phyloP scores from a whole-genome alignment of 441 rosid genomes.

The Biscutella auriculata region DNA sequence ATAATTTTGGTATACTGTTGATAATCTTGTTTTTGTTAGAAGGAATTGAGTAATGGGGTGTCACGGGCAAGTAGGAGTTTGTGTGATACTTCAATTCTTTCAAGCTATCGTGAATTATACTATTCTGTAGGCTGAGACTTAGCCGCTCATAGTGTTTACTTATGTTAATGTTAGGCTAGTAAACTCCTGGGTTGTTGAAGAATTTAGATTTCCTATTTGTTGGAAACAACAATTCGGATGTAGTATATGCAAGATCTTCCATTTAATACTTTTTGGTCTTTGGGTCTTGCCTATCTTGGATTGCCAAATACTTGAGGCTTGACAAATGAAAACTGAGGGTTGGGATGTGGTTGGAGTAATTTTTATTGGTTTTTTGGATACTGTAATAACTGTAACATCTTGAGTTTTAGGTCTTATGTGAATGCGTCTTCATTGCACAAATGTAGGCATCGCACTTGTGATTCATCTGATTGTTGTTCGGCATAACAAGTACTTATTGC shows the following conservation, averaged over 20 bases:
- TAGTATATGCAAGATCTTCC: not conserved
- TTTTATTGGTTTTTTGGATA: not conserved
- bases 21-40: not conserved
- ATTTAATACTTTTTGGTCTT: too few relatives aligned
- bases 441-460: too few relatives aligned
- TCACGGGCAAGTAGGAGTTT: not conserved
- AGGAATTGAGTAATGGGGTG: not conserved
- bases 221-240: not conserved
- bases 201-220: not conserved
- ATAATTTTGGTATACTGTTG: not conserved
- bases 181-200: not conserved
- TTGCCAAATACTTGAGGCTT: too few relatives aligned
- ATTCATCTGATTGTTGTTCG: not conserved
- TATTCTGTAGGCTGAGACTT: too few relatives aligned
- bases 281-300: too few relatives aligned
- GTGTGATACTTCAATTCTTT: not conserved
- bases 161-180: conserved; percentile 1
- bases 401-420: not conserved
- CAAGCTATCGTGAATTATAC: too few relatives aligned
- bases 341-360: not conserved
- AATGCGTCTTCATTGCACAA: too few relatives aligned
- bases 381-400: not conserved
- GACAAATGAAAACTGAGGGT: too few relatives aligned
- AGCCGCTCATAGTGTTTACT: not conserved
- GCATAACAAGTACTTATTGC: not conserved